Conservation (phyloP, 2,329 filamentous ascomycete genomes). For the Sarocladiaceae sp. region DNA sequence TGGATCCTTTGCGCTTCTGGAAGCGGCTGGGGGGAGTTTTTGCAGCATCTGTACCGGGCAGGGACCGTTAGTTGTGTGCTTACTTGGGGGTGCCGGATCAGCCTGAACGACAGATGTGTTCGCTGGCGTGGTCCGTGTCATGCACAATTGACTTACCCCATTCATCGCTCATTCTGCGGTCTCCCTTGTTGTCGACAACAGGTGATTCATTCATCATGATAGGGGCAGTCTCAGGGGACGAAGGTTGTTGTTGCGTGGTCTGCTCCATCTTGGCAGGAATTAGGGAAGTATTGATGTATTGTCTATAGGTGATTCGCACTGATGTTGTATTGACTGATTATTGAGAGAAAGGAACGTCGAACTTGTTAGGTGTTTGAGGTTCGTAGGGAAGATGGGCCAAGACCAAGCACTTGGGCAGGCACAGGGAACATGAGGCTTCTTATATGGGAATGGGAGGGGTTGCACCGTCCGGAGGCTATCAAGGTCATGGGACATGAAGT, state of each 20-base stretch:
- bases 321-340: too few species aligned
- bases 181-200: constrained; percentile 22
- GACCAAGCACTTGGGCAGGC: too few species aligned
- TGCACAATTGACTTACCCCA: constrained; percentile 36
- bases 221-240: constrained; percentile 15
- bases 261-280: constrained; percentile 18
- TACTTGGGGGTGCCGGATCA: too few species aligned
- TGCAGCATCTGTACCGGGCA: constrained; percentile 47
- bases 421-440: background rate
- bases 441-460: constrained; percentile 3
- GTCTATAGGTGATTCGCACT: background rate
- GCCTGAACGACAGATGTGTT: too few species aligned
- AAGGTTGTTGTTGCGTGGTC: constrained; percentile 16
- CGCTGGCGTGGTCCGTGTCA: too few species aligned
- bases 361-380: background rate
- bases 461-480: background rate
- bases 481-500: constrained; percentile 6
- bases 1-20: constrained; percentile 66
- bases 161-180: constrained; percentile 38
- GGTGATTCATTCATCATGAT: constrained; percentile 25
- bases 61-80: constrained; percentile 7
- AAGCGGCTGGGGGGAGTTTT: constrained; percentile 65
- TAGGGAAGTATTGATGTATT: background rate
- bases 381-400: background rate
- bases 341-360: too few species aligned